A percentile compares a stretch with the other conserved stretches of the same genome.
Evolutionary conservation across 1,284 basidiomycete genomes (phyloP).

Genomic region (Erythrobasidium hasegawianum): DNA sequence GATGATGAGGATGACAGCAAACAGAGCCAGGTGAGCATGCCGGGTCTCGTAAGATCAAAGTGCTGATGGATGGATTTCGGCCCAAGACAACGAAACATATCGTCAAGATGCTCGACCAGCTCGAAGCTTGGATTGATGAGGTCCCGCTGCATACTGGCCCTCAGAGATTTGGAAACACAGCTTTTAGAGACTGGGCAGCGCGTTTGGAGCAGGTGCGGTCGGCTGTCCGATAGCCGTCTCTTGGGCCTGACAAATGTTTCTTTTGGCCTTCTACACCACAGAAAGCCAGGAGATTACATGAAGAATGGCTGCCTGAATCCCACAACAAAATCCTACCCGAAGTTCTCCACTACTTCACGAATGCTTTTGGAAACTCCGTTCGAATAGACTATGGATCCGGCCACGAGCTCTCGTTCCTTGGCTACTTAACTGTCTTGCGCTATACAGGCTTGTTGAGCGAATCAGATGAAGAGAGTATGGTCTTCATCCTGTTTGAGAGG

Average conservation of each 20-base stretch:
- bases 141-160: conserved; percentile 73
- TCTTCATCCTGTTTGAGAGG: conserved; percentile 60
- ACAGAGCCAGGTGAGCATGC: conserved; percentile 35
- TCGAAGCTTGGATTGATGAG: conserved; percentile 74
- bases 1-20: conserved; percentile 37
- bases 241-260: background rate
- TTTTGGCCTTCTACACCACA: background rate
- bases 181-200: conserved; percentile 82
- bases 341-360: conserved; percentile 69
- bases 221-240: conserved; percentile 19
- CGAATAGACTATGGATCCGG: conserved; percentile 96
- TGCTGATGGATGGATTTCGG: background rate
- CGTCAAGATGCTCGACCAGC: conserved; percentile 62
- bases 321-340: conserved; percentile 53
- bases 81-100: conserved; percentile 58
- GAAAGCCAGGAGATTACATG: conserved; percentile 4
- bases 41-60: background rate
- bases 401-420: conserved; percentile 81
- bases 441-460: conserved; percentile 43
- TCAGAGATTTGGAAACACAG: conserved; percentile 91
- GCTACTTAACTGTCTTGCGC: conserved; percentile 66
- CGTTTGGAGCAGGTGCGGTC: conserved; percentile 72
- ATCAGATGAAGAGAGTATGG: conserved; percentile 49
- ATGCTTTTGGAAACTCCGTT: conserved; percentile 83
- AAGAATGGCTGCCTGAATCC: conserved; percentile 1